phyloP scores from a whole-genome alignment of 2,329 filamentous ascomycete genomes.

The Sclerotinia borealis region DNA sequence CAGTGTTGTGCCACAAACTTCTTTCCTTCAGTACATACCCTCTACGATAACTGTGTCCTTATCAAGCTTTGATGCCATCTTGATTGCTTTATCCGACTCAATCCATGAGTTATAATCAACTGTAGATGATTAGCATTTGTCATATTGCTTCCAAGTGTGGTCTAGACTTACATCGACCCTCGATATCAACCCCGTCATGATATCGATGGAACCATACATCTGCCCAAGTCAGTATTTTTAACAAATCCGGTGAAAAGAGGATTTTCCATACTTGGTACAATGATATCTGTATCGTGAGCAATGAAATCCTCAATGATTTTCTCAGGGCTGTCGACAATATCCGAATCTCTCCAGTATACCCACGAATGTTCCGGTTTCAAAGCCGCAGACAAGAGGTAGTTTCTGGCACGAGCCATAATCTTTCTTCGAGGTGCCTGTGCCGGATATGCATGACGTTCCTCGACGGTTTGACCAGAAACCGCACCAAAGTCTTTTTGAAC shows the following conservation, averaged over 20 bases:
- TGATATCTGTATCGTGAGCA: constrained; percentile 83
- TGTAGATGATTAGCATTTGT: constrained; percentile 34
- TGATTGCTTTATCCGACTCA: constrained; percentile 79
- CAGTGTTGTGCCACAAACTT: constrained; percentile 7
- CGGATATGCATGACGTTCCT: constrained; percentile 77
- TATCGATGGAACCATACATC: constrained; percentile 98
- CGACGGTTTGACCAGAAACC: constrained; percentile 60
- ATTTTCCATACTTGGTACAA: constrained; percentile 78
- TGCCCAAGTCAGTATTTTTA: constrained; percentile 38
- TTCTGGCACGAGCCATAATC: constrained; percentile 82
- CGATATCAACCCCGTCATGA: constrained; percentile 69
- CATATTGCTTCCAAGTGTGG: constrained; percentile 20
- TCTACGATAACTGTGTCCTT: constrained; percentile 84
- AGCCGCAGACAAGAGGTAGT: constrained; percentile 79
- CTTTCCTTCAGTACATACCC: constrained; percentile 43
- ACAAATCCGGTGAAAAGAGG: not conserved
- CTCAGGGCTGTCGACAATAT: constrained; percentile 84
- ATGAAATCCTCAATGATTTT: constrained; percentile 93
- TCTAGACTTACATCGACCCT: constrained; percentile 74
- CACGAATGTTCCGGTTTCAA: constrained; percentile 92
- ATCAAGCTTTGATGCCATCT: constrained; percentile 64
- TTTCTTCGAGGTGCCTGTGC: constrained; percentile 88
- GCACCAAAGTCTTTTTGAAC: constrained; percentile 84
- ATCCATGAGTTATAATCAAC: constrained; percentile 99
- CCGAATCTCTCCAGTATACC: constrained; percentile 98